A percentile compares a stretch with the other conserved stretches of the same genome.
Conservation (phyloP, 2,329 filamentous ascomycete genomes). For the Fusarium guadeloupense region DNA sequence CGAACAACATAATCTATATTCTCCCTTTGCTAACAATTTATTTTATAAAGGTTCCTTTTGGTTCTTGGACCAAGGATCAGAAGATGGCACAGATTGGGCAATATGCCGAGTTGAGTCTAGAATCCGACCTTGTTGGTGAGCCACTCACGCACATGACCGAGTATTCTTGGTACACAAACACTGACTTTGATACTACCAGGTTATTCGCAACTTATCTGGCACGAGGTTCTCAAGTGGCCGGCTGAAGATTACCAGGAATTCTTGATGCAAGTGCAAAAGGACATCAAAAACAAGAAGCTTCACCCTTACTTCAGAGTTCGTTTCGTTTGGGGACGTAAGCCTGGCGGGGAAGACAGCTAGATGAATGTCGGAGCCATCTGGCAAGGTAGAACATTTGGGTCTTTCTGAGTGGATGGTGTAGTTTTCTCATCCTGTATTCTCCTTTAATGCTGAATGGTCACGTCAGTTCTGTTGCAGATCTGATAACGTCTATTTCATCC, state of each 20-base stretch:
- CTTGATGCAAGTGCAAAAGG: neutral
- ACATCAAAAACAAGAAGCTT: neutral
- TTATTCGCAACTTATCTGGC: slow-evolving; percentile 21
- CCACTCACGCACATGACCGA: fast-evolving
- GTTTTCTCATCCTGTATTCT: too few relatives aligned
- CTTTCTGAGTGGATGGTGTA: too few relatives aligned
- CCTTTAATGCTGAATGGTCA: too few relatives aligned
- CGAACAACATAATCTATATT: too few relatives aligned
- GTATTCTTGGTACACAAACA: neutral
- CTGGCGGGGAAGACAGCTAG: too few relatives aligned
- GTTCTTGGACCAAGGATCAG: slow-evolving; percentile 5
- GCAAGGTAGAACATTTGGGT: too few relatives aligned
- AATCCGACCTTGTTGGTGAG: slow-evolving; percentile 21
- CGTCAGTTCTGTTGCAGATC: too few relatives aligned
- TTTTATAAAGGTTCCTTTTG: slow-evolving; percentile 9
- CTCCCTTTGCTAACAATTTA: too few relatives aligned
- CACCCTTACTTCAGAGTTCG: neutral
- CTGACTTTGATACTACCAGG: neutral
- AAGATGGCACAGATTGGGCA: slow-evolving; percentile 16
- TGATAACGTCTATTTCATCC: too few relatives aligned
- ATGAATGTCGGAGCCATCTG: too few relatives aligned
- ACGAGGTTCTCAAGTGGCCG: slow-evolving; percentile 18
- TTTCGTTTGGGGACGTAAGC: neutral
- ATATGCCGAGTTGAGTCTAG: slow-evolving; percentile 13
- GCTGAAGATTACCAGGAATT: neutral